A percentile compares a stretch with the other conserved stretches of the same genome.
Evolutionary conservation across 2,329 filamentous ascomycete species (phyloP).

Genomic region (Monilinia aucupariae): DNA sequence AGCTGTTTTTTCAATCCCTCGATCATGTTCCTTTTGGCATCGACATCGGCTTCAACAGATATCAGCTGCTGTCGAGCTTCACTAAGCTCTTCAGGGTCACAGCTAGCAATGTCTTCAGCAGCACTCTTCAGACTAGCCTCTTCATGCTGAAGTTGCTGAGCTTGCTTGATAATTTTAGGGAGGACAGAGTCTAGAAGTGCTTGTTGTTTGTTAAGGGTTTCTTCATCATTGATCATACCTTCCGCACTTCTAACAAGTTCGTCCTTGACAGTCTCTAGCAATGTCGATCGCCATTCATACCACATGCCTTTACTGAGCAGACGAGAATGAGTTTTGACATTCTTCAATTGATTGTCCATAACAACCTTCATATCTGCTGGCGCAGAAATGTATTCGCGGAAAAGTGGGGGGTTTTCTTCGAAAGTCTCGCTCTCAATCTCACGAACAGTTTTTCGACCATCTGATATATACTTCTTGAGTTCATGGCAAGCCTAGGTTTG

Average conservation of each 20-base stretch:
- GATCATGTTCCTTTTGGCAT: conserved; percentile 62
- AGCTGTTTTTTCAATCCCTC: conserved; percentile 61
- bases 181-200: conserved; percentile 61
- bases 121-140: conserved; percentile 62
- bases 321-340: conserved; percentile 88
- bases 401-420: conserved; percentile 84
- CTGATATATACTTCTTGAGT: conserved; percentile 92
- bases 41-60: conserved; percentile 61
- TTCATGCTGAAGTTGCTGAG: conserved; percentile 58
- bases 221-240: conserved; percentile 71
- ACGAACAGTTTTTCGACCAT: conserved; percentile 81
- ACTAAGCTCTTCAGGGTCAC: conserved; percentile 73
- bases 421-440: conserved; percentile 87
- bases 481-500: conserved; percentile 69
- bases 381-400: conserved; percentile 85
- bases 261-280: conserved; percentile 77
- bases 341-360: conserved; percentile 97
- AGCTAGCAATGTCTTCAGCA: conserved; percentile 70
- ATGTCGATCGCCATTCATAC: conserved; percentile 95
- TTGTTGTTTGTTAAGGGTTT: conserved; percentile 61
- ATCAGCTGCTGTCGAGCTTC: conserved; percentile 64
- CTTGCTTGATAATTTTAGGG: conserved; percentile 57
- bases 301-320: conserved; percentile 91
- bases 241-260: conserved; percentile 70
- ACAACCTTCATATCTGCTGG: conserved; percentile 74